Evolutionary conservation across 805 yeast genomes (phyloP).

Genomic region (Kockiozyma suomiensis): DNA sequence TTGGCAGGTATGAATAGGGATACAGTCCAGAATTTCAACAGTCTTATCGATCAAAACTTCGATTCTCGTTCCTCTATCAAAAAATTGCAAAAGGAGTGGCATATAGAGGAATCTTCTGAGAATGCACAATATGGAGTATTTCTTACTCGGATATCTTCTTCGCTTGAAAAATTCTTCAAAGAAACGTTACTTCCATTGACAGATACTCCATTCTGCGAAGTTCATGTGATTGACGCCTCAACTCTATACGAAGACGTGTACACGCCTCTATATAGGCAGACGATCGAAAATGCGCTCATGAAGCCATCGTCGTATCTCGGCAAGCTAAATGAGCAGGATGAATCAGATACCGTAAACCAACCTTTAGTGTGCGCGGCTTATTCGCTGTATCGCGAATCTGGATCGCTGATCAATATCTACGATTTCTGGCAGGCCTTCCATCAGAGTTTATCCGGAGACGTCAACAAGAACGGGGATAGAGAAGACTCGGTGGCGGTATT

Average conservation of each 20-base stretch:
- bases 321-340: not conserved
- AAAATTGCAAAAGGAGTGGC: constrained; percentile 14
- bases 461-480: not conserved
- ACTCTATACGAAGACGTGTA: constrained; percentile 9
- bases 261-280: constrained; percentile 17
- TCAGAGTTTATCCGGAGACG: constrained; percentile 2
- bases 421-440: constrained; percentile 33
- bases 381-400: constrained; percentile 30
- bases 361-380: constrained; percentile 24
- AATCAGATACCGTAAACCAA: not conserved
- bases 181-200: constrained; percentile 5
- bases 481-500: too few species aligned
- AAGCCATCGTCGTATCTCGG: constrained; percentile 14
- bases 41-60: constrained; percentile 1
- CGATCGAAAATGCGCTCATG: constrained; percentile 20
- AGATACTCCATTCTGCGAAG: constrained; percentile 23
- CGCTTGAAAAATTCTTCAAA: not conserved
- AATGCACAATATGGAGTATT: constrained; percentile 11
- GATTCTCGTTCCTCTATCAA: not conserved
- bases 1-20: constrained; percentile 6
- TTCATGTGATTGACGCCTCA: constrained; percentile 20
- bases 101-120: not conserved
- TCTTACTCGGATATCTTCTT: constrained; percentile 1
- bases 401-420: constrained; percentile 23
- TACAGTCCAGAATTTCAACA: constrained; percentile 1